Evolutionary conservation across 495 filamentous ascomycete species (phyloP), one percentile per base, ranked within the genome.

Genomic region (Neurospora hispaniola): DNA sequence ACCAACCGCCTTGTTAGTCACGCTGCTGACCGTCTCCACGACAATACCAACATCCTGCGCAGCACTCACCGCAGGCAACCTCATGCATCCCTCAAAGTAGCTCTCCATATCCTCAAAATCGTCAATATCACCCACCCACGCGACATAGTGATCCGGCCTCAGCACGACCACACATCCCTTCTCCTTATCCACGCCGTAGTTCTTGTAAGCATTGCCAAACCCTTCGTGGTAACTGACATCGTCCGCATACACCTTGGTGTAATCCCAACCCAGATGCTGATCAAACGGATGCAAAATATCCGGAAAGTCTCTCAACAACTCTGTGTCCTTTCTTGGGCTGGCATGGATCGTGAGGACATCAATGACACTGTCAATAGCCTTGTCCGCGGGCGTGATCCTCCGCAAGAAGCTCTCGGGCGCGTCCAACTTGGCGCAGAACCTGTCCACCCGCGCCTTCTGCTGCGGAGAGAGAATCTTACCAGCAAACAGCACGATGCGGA

Each of bases 111-210:
- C 80, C 10, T 76, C 73, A 14, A 87, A 82, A 79, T 89, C 88
- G 39, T 86, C 84, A 72, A 92, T 72, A 14, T 84, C 85, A 1
- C 87, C 87, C 42, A 91, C 79, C 77, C 82, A 85, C 3, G 74
- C 86, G 48, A 92, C 84, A 80, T 93, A 90, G 73, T 89, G 87
- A 83, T 93, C 91, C 0, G 91, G 91, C 59, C 78, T 71, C 14
- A 80, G 78, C 5, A 77, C 83, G 8, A 91, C 89, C 9, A 91
- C 76, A 70, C 88, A 89, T 0, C 92, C 91, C 23, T 78, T 80
- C 59, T 86, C 82, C 38, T 75, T 78, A 77, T 91, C 84, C 11
- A 94, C 86, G 0, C 89, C 92, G 70, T 88, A 91, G 4, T 83
- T 86, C 27, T 82, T 81, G 77, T 93, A 93, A 1, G 90, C 90